phyloP scores from a whole-genome alignment of 108 stramenopile species.

The Bacterosira constricta region DNA sequence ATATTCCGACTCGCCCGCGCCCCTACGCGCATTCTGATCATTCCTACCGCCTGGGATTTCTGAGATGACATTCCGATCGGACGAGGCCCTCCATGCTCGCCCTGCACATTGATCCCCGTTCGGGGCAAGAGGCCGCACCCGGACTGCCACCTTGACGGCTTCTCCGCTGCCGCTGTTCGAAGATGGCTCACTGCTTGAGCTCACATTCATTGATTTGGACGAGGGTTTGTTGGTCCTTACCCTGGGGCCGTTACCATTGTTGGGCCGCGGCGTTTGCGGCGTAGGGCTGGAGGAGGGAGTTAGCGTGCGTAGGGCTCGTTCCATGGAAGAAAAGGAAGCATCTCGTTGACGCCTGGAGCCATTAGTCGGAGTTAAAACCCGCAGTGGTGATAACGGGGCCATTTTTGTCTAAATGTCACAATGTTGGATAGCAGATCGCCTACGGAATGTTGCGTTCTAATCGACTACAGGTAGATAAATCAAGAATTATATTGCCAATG shows the following conservation, averaged over 20 bases:
- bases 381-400: not conserved
- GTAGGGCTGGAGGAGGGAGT: not conserved
- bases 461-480: too few species aligned
- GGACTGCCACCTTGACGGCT: constrained; percentile 32
- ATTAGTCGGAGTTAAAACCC: not conserved
- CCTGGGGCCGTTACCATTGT: not conserved
- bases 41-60: constrained; percentile 63
- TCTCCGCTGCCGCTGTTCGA: not conserved
- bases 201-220: not conserved
- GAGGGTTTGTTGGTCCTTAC: not conserved
- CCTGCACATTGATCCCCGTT: constrained; percentile 23
- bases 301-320: constrained; percentile 26
- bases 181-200: not conserved
- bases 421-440: too few species aligned
- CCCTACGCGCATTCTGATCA: constrained; percentile 40
- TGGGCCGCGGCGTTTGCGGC: not conserved
- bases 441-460: too few species aligned
- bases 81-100: constrained; percentile 71
- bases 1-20: constrained; percentile 75
- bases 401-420: too few species aligned
- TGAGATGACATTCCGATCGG: constrained; percentile 55
- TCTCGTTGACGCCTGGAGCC: not conserved
- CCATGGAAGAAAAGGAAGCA: constrained; percentile 25
- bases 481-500: too few species aligned
- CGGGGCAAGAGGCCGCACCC: constrained; percentile 53